Conservation (phyloP, 257 asterid species). For the Przewalskia tangutica region DNA sequence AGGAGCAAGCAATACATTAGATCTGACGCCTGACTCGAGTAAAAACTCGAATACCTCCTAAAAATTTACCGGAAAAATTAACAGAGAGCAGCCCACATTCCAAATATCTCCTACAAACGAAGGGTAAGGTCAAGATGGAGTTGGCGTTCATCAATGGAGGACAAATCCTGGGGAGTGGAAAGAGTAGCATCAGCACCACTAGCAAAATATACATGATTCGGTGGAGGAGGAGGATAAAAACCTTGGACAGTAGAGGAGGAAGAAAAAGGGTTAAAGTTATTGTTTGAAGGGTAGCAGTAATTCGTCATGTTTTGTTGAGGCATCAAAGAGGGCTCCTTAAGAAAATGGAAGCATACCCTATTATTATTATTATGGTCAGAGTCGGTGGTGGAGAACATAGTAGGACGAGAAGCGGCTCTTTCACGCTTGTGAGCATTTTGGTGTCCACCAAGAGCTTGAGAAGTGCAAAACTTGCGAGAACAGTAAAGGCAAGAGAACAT, state of each 20-base stretch:
- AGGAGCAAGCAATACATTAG: neutral
- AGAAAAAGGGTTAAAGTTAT: neutral
- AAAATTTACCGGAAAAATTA: neutral
- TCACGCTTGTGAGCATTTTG: conserved; percentile 92
- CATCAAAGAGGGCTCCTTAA: neutral
- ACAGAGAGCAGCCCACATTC: neutral
- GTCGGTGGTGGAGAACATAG: neutral
- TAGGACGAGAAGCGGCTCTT: conserved; percentile 62
- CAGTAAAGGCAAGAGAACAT: conserved; percentile 82
- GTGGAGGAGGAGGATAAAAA: neutral
- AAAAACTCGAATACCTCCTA: neutral
- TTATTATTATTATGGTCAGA: neutral
- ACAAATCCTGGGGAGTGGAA: neutral
- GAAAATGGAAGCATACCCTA: neutral
- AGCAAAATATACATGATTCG: neutral
- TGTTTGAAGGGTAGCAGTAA: neutral
- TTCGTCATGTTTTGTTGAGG: neutral
- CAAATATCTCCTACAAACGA: neutral
- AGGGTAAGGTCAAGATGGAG: conserved; percentile 1
- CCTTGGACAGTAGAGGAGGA: neutral
- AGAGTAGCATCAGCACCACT: neutral
- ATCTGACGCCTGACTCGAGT: neutral
- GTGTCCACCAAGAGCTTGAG: conserved; percentile 90
- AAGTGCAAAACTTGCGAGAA: conserved; percentile 75
- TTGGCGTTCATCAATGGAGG: neutral